Conservation (phyloP, 1,284 basidiomycete species). For the Papiliotrema terrestris region DNA sequence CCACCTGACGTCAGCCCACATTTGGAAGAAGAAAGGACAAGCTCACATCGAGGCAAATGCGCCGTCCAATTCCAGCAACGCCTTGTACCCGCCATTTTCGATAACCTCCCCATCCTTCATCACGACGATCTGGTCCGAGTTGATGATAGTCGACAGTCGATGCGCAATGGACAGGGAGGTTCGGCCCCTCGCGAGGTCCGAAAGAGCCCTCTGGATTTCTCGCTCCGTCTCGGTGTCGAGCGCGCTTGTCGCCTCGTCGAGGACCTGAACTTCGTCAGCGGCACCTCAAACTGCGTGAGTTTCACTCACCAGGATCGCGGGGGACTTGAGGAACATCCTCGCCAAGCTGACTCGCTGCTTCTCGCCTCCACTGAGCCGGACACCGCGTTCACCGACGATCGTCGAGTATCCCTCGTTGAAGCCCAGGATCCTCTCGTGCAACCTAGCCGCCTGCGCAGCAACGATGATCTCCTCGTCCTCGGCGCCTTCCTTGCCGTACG, state of each 20-base stretch:
- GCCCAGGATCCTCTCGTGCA: constrained; percentile 73
- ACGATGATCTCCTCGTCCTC: constrained; percentile 83
- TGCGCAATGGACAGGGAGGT: constrained; percentile 97
- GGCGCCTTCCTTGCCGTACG: constrained; percentile 83
- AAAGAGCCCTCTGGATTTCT: constrained; percentile 47
- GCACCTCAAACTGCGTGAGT: background rate
- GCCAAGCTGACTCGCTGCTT: constrained; percentile 94
- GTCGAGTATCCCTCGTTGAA: constrained; percentile 83
- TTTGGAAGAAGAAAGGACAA: background rate
- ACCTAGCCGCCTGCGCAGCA: constrained; percentile 78
- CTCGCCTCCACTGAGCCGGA: constrained; percentile 98
- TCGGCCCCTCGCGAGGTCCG: constrained; percentile 63
- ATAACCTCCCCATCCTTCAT: constrained; percentile 77
- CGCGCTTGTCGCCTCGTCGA: constrained; percentile 97
- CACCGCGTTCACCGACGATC: constrained; percentile 90
- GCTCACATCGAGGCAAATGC: constrained; percentile 42
- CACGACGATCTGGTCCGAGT: constrained; percentile 79
- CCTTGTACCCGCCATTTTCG: constrained; percentile 83
- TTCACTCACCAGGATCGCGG: constrained; percentile 64
- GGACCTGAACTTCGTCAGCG: constrained; percentile 57
- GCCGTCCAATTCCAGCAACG: constrained; percentile 61
- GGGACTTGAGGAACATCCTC: constrained; percentile 86
- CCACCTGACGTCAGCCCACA: constrained; percentile 28
- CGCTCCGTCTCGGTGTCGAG: constrained; percentile 87
- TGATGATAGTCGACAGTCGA: constrained; percentile 39